Evolutionary conservation across 192 early-diverging fungal genomes (phyloP), one percentile per base, ranked within the genome.

Genomic region (Umbelopsis isabellina): DNA sequence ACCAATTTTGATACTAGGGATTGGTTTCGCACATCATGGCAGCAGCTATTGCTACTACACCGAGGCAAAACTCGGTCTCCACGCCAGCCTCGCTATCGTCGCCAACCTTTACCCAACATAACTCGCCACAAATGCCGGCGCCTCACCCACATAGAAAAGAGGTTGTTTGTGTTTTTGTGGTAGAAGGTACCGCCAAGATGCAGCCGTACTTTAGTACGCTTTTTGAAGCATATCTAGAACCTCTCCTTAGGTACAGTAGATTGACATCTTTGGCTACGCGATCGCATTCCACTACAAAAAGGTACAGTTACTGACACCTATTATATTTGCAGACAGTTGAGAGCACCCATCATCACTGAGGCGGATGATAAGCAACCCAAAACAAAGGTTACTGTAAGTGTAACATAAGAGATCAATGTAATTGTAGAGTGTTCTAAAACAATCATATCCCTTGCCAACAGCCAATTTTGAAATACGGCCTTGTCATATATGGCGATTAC

Each of bases 401-500:
- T 0, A 10, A 35, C 30, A 30, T 16, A 16, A 35, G 30, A 12
- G 23, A 46, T 30, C 7, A 71, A 8, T 20, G 18, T 23, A 30
- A 30, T 55, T 18, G 44, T 44, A 41, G 6, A 66, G 46, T 4
- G 4, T 8, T 22, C 20, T 68, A 23, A 23, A 46, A 52, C 46
- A 53, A 30, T 48, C 23, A 46, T 8, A 35, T 9, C 30, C 30
- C 70, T 64, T 35, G 25, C 27, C 11, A 44, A 13, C 33, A 87
- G 86, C 84, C 84, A 20, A 61, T 85, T 18, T 71, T 88, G 12
- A 80, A 81, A n/a, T 86, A 84, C 65, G 86, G 86, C 41, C 67
- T 88, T 25, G 79, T 80, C 0, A 72, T 84, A 11, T 88, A 84
- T 74, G 82, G 86, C 27, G 83, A 88, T 66, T 86, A 88, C 69